A percentile compares a stretch with the other conserved stretches of the same genome.
These are phyloP conservation scores for Fusarium newnesense DNA, from an alignment of 2,329 filamentous ascomycete species.

Conservation along the genomic window DNA sequence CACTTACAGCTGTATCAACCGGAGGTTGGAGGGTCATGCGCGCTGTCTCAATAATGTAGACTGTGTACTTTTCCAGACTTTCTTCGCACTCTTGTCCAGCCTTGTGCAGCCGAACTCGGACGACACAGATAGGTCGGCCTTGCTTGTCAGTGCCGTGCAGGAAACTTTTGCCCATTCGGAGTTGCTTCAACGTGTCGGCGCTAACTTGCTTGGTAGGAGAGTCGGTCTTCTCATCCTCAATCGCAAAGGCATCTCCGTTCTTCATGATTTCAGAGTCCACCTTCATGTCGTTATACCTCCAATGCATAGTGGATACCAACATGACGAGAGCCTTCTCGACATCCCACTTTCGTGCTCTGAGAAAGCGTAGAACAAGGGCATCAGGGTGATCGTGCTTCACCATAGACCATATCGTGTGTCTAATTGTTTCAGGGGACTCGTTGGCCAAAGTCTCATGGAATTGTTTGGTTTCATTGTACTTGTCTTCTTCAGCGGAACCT, in stretches of 20 bases:
- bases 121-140: conserved; percentile 86
- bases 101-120: conserved; percentile 83
- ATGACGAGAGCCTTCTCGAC: conserved; percentile 92
- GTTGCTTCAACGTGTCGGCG: conserved; percentile 83
- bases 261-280: conserved; percentile 90
- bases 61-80: conserved; percentile 87
- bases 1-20: conserved; percentile 88
- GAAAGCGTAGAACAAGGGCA: conserved; percentile 81
- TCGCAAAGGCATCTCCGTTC: conserved; percentile 75
- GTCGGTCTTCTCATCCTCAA: conserved; percentile 68
- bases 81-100: conserved; percentile 84
- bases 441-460: conserved; percentile 84
- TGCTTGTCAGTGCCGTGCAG: conserved; percentile 87
- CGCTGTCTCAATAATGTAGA: conserved; percentile 95
- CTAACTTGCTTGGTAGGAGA: conserved; percentile 71
- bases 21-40: conserved; percentile 82
- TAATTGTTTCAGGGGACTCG: conserved; percentile 80
- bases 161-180: conserved; percentile 92
- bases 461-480: conserved; percentile 89
- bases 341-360: conserved; percentile 95
- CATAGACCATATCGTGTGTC: conserved; percentile 89
- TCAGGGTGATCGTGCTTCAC: conserved; percentile 96
- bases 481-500: conserved; percentile 75
- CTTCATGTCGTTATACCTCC: conserved; percentile 84
- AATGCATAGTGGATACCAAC: conserved; percentile 93